Conservation (phyloP, 768 basidiomycete genomes). For the Lentinula edodes region DNA sequence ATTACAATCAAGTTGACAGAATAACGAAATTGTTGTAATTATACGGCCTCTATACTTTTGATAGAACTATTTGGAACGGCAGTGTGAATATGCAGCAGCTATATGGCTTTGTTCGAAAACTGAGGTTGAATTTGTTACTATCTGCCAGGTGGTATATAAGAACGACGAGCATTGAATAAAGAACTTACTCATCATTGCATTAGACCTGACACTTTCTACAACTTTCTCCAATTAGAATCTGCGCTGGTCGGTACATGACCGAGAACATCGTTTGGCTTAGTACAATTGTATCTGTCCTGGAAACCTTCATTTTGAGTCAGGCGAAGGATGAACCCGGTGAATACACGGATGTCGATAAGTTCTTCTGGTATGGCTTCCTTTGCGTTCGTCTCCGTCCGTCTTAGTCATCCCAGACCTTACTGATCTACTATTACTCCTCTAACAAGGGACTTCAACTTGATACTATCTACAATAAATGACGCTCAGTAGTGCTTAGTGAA, state of each 20-base stretch:
- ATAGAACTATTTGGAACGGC: slow-evolving; percentile 62
- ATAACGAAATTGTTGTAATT: slow-evolving; percentile 9
- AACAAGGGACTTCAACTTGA: too few species aligned
- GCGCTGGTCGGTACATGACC: slow-evolving; percentile 31
- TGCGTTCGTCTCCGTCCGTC: too few species aligned
- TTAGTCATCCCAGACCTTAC: too few species aligned
- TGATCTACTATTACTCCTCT: too few species aligned
- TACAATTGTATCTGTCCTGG: slow-evolving; percentile 22
- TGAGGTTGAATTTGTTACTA: slow-evolving; percentile 39
- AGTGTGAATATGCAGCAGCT: slow-evolving; percentile 58
- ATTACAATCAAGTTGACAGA: neutral
- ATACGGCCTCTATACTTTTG: slow-evolving; percentile 41
- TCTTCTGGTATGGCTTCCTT: too few species aligned
- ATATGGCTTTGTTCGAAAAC: slow-evolving; percentile 51
- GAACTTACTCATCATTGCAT: slow-evolving; percentile 45
- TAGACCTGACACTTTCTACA: slow-evolving; percentile 55
- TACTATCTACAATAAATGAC: too few species aligned
- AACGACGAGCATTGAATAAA: neutral
- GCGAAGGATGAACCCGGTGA: slow-evolving; percentile 9
- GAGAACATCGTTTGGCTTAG: too few species aligned
- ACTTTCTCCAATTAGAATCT: slow-evolving; percentile 41
- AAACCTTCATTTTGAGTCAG: slow-evolving; percentile 22
- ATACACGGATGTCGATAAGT: too few species aligned
- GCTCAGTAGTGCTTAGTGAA: too few species aligned
- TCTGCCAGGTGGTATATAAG: neutral